Evolutionary conservation across 768 basidiomycete species (phyloP).

Genomic region (Calocybe indica): DNA sequence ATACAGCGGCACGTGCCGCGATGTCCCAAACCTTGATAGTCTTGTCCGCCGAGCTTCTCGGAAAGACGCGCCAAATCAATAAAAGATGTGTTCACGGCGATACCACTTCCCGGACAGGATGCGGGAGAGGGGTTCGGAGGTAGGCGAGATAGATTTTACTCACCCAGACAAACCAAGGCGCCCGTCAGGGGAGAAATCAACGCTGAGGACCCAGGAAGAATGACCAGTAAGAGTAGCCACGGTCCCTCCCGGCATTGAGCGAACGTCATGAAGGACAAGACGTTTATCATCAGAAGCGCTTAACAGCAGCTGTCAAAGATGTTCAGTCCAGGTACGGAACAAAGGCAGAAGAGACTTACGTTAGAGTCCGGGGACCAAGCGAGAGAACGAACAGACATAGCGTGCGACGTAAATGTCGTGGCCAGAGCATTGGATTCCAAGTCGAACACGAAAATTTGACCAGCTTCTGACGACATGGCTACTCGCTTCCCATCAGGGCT

Average conservation of each 20-base stretch:
- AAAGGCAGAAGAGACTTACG: slow-evolving; percentile 38
- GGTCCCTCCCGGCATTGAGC: slow-evolving; percentile 68
- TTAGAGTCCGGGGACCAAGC: slow-evolving; percentile 89
- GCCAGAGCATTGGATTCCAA: slow-evolving; percentile 59
- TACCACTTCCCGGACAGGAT: too few species aligned
- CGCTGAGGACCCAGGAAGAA: slow-evolving; percentile 84
- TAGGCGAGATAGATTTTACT: slow-evolving; percentile 13
- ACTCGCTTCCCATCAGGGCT: slow-evolving; percentile 84
- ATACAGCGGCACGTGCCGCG: slow-evolving; percentile 64
- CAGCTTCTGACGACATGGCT: slow-evolving; percentile 78
- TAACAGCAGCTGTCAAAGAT: slow-evolving; percentile 58
- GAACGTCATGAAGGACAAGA: slow-evolving; percentile 85
- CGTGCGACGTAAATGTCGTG: slow-evolving; percentile 79
- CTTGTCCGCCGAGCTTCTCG: slow-evolving; percentile 71
- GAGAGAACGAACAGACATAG: slow-evolving; percentile 81
- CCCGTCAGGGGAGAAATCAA: slow-evolving; percentile 78
- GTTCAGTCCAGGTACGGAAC: neutral
- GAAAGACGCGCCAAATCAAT: neutral
- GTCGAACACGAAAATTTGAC: slow-evolving; percentile 88
- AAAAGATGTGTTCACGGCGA: too few species aligned
- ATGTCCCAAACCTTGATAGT: slow-evolving; percentile 88
- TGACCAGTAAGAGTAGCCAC: slow-evolving; percentile 87
- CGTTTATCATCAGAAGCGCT: slow-evolving; percentile 93
- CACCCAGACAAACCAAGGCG: slow-evolving; percentile 79
- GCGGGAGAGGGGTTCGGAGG: neutral